Evolutionary conservation across 352 stramenopile species (phyloP).

Genomic region (Elongisporangium undulatum): DNA sequence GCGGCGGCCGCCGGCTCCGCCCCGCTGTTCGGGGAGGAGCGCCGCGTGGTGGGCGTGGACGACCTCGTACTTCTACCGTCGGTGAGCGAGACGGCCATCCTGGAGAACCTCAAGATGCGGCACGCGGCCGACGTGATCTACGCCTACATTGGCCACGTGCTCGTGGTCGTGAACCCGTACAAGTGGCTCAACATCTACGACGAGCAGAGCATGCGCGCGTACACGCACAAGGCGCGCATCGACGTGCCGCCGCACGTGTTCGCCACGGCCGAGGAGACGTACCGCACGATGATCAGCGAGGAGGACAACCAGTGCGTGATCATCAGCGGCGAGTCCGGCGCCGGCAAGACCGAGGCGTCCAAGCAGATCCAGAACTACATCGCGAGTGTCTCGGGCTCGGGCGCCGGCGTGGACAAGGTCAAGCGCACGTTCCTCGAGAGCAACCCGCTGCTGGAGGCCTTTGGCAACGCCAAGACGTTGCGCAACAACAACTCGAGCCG

Average conservation of each 20-base stretch:
- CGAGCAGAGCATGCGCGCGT: conserved; percentile 72
- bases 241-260: conserved; percentile 86
- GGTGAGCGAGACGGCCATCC: conserved; percentile 74
- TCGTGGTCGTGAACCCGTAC: conserved; percentile 88
- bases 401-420: conserved; percentile 80
- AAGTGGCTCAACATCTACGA: conserved; percentile 90
- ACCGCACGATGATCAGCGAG: conserved; percentile 85
- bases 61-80: conserved; percentile 74
- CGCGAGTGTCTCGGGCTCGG: conserved; percentile 70
- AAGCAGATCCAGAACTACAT: conserved; percentile 92
- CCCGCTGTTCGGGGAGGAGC: conserved; percentile 50
- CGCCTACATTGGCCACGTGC: conserved; percentile 84
- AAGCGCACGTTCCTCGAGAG: conserved; percentile 91
- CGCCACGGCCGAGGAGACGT: conserved; percentile 81
- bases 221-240: conserved; percentile 84
- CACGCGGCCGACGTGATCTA: conserved; percentile 87
- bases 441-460: conserved; percentile 95
- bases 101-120: conserved; percentile 88
- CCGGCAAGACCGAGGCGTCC: conserved; percentile 84
- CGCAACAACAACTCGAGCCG: conserved; percentile 95
- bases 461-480: conserved; percentile 95
- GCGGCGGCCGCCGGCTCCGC: conserved; percentile 2
- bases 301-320: conserved; percentile 90
- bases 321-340: conserved; percentile 83
- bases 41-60: conserved; percentile 69